These are phyloP conservation scores for Pichia nakasei DNA, from an alignment of 805 yeast genomes.

Conservation along the genomic window DNA sequence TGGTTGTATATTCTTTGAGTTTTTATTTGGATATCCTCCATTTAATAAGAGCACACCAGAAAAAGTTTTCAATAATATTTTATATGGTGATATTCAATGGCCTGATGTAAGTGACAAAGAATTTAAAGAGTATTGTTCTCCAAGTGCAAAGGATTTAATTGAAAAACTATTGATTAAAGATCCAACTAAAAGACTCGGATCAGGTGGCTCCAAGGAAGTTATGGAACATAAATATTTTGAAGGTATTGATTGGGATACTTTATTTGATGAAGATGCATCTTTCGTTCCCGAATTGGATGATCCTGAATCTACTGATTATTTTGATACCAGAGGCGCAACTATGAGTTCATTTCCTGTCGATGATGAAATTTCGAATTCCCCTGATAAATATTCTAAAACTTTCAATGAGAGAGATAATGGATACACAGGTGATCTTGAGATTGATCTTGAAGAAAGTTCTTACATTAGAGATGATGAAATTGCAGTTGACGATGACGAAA, in stretches of 20 bases:
- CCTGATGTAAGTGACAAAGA: conserved; percentile 57
- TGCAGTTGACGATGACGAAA: conserved; percentile 10
- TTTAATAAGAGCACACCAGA: conserved; percentile 79
- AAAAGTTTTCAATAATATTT: conserved; percentile 72
- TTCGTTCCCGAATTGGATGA: conserved; percentile 73
- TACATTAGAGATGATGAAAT: conserved; percentile 24
- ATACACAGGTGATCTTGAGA: conserved; percentile 16
- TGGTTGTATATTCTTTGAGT: conserved; percentile 91
- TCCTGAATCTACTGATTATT: conserved; percentile 86
- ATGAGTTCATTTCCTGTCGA: conserved; percentile 47
- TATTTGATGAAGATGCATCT: conserved; percentile 65
- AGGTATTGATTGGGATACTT: conserved; percentile 62
- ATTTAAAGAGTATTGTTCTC: conserved; percentile 41
- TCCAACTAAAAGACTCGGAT: conserved; percentile 64
- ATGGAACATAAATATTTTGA: conserved; percentile 70
- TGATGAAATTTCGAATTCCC: conserved; percentile 1
- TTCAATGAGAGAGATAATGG: conserved; percentile 1
- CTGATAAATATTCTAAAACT: background rate
- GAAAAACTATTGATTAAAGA: conserved; percentile 50
- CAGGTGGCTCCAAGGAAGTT: conserved; percentile 71
- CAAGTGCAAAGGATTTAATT: conserved; percentile 70
- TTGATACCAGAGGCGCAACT: conserved; percentile 84
- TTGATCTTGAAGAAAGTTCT: conserved; percentile 19
- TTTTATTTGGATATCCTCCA: conserved; percentile 89
- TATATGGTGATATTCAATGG: conserved; percentile 73